These are phyloP conservation scores for Thelephora aurantiotincta DNA, from an alignment of 768 basidiomycete genomes.

Conservation along the genomic window DNA sequence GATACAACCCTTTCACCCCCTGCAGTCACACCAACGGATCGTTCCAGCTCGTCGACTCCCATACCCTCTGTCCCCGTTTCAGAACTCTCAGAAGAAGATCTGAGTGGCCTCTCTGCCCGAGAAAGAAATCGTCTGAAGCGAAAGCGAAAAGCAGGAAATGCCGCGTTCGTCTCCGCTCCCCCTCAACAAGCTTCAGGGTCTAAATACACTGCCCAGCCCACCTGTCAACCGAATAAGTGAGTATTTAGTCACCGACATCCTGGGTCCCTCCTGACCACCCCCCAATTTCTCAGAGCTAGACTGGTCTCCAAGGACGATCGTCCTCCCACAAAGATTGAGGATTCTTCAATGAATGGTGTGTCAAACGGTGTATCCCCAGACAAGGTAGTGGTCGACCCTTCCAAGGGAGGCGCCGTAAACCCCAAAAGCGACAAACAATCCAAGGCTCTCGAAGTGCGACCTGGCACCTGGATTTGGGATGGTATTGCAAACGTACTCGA, in stretches of 20 bases:
- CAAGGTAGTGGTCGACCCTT: conserved; percentile 64
- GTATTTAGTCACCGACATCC: conserved; percentile 8
- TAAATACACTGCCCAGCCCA: conserved; percentile 46
- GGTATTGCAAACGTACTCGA: conserved; percentile 67
- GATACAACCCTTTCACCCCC: conserved; percentile 9
- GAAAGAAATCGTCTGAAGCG: conserved; percentile 91
- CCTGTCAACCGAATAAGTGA: conserved; percentile 47
- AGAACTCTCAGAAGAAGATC: conserved; percentile 30
- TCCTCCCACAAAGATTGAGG: conserved; percentile 31
- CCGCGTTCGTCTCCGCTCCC: conserved; percentile 67
- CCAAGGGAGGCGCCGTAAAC: conserved; percentile 74
- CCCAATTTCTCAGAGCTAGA: conserved; percentile 38
- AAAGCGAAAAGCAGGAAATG: conserved; percentile 80
- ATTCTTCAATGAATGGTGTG: conserved; percentile 22
- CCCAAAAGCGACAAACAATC: conserved; percentile 68
- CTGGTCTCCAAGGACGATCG: conserved; percentile 55
- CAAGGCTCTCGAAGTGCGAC: conserved; percentile 60
- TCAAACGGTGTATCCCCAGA: conserved; percentile 30
- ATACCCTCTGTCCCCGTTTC: conserved; percentile 25
- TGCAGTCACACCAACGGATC: conserved; percentile 24
- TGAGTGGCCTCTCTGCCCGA: conserved; percentile 64
- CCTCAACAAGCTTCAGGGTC: conserved; percentile 37
- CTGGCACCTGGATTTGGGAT: conserved; percentile 79
- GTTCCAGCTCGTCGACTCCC: conserved; percentile 31
- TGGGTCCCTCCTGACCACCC: neutral